Evolutionary conservation across 176 grass and related monocot species (phyloP).

Genomic region (Oropetium thomaeum): DNA sequence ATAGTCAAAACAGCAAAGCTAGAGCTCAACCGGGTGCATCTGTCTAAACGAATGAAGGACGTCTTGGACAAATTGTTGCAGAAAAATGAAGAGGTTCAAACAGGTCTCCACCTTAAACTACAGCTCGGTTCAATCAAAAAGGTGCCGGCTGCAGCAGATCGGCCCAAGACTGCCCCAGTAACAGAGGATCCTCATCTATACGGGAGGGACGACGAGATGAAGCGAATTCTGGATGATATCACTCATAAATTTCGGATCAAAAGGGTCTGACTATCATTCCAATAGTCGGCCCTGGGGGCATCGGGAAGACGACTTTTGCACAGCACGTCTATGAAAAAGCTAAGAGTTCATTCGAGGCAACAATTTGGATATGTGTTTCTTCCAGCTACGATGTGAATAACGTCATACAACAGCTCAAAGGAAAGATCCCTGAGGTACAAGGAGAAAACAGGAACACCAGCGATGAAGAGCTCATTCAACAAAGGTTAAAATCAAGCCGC

Average conservation of each 20-base stretch:
- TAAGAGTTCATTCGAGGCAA: not conserved
- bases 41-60: too few species aligned
- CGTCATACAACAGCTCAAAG: not conserved
- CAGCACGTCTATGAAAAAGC: slow-evolving; percentile 24
- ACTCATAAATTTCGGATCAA: not conserved
- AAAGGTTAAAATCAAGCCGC: too few species aligned
- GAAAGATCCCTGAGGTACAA: not conserved
- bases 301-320: slow-evolving; percentile 45
- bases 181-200: not conserved
- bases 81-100: too few species aligned
- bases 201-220: not conserved
- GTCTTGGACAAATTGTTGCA: too few species aligned
- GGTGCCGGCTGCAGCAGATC: too few species aligned
- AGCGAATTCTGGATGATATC: not conserved
- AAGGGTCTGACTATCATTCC: slow-evolving; percentile 1
- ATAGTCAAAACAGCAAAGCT: too few species aligned
- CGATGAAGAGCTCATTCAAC: not conserved
- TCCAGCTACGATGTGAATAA: slow-evolving; percentile 4
- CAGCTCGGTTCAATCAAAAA: too few species aligned
- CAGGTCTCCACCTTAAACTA: too few species aligned
- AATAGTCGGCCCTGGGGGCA: slow-evolving; percentile 31
- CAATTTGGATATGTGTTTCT: slow-evolving; percentile 38
- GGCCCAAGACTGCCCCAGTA: not conserved
- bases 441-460: not conserved
- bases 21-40: too few species aligned